Evolutionary conservation across 352 stramenopile genomes (phyloP), one percentile per base, ranked within the genome.

Genomic region (Phytophthora melonis): DNA sequence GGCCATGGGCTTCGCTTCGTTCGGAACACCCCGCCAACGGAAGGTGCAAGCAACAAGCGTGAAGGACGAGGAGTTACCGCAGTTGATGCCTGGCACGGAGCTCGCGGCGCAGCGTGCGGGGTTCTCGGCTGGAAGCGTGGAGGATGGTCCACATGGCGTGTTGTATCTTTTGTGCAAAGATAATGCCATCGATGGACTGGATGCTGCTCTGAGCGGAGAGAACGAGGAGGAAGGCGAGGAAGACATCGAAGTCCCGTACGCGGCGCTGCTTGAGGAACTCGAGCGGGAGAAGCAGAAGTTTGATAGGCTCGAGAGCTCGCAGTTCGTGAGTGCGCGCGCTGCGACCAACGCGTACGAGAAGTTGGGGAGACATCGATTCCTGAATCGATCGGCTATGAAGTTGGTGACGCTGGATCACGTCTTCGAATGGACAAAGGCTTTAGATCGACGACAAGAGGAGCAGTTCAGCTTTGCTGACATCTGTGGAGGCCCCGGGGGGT

Each of bases 301-400:
- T 63, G 79, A 74, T 8, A 45, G 27, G 1, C 43, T 90, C 45
- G 73, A 87, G 11, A 61, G 11, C 10, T 32, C 43, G 7, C 61
- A 62, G 36, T 94, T 94, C 65, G 56, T 63, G 3, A 62, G 49
- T 9, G 83, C 87, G 41, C 86, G 87, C 4, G 70, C 61, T 50
- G 67, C 56, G 5, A 80, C 78, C 25, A 96, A 96, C 49, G 60
- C 65, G 13, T 94, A 82, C 21, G 87, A 96, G 64, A 47, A 62
- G 11, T 50, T 96, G 18, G 89, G 89, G 2, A 80, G 79, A 58
- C 72, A 82, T 60, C 81, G 70, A 6, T 96, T 96, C 41, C 66
- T 96, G 59, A 94, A 94, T 54, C 86, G 89, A 16, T 93, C 89
- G 36, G 89, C 89, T 3, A 92, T 96, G 84, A 96, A 96, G 60